phyloP scores from a whole-genome alignment of 257 asterid species.

The Plantago major region DNA sequence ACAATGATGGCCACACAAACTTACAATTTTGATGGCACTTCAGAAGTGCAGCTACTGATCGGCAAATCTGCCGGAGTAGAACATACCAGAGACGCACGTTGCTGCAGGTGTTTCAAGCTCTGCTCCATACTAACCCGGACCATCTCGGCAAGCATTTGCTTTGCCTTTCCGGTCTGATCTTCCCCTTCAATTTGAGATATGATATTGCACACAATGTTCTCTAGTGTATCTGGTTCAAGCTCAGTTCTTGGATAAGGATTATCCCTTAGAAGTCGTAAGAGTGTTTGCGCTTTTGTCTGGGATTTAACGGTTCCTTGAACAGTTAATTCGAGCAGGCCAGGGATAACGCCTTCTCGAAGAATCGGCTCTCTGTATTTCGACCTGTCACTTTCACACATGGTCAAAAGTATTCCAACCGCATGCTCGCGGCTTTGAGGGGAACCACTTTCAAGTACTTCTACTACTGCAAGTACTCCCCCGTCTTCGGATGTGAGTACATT shows the following conservation, averaged over 20 bases:
- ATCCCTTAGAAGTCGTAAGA: conserved; percentile 67
- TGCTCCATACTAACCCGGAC: conserved; percentile 98
- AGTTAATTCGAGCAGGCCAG: conserved; percentile 93
- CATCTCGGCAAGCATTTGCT: conserved; percentile 92
- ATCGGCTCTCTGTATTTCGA: conserved; percentile 73
- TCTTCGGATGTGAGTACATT: conserved; percentile 57
- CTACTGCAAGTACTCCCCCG: conserved; percentile 93
- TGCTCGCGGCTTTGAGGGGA: conserved; percentile 78
- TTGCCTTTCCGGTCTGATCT: conserved; percentile 76
- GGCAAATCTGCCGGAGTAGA: conserved; percentile 52
- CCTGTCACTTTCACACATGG: conserved; percentile 73
- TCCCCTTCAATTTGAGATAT: conserved; percentile 78
- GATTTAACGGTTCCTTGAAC: conserved; percentile 81
- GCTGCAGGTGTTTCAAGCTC: conserved; percentile 75
- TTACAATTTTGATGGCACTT: conserved; percentile 49
- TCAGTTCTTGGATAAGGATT: conserved; percentile 79
- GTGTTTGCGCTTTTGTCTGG: conserved; percentile 65
- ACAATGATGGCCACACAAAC: neutral
- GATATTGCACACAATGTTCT: conserved; percentile 65
- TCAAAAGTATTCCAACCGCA: conserved; percentile 79
- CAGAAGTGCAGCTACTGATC: conserved; percentile 39
- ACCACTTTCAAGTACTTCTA: conserved; percentile 80
- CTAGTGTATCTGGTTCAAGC: conserved; percentile 62
- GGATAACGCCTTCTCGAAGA: conserved; percentile 88
- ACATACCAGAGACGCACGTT: conserved; percentile 63